Percentiles rank a stretch among this genome's conserved stretches.
Conservation (phyloP, 495 filamentous ascomycete genomes). For the Daldinia vernicosa region DNA sequence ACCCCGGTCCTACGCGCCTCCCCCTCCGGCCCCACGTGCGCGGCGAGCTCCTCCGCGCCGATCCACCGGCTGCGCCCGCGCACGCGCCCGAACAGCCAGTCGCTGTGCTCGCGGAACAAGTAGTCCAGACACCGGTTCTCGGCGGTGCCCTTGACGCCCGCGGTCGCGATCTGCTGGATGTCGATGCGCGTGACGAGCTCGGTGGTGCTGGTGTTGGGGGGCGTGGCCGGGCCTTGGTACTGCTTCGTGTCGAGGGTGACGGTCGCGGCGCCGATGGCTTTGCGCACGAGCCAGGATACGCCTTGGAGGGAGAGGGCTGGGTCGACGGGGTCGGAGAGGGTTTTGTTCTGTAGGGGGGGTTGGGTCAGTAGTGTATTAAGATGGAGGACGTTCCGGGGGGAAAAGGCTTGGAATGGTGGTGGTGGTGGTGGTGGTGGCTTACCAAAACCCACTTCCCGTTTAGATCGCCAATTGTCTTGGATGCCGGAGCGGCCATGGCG, state of each 20-base stretch:
- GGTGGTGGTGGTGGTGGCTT: slow-evolving; percentile 35
- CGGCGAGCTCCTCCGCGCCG: slow-evolving; percentile 41
- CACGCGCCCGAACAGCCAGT: slow-evolving; percentile 83
- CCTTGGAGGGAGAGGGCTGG: slow-evolving; percentile 81
- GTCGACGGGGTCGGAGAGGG: slow-evolving; percentile 75
- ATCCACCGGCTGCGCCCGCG: slow-evolving; percentile 68
- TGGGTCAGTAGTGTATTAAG: no score
- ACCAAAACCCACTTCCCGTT: slow-evolving; percentile 84
- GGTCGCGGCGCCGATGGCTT: slow-evolving; percentile 74
- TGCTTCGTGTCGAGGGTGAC: slow-evolving; percentile 75
- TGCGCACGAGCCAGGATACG: slow-evolving; percentile 83
- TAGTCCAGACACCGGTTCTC: slow-evolving; percentile 80
- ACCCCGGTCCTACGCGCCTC: slow-evolving; percentile 36
- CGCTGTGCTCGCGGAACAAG: slow-evolving; percentile 71
- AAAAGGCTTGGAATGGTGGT: not conserved
- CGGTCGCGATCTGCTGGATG: slow-evolving; percentile 79
- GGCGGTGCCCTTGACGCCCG: slow-evolving; percentile 75
- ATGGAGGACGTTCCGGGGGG: not conserved
- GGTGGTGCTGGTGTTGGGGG: slow-evolving; percentile 48
- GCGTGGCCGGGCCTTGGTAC: slow-evolving; percentile 60
- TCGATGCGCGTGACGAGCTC: slow-evolving; percentile 73
- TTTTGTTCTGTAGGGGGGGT: slow-evolving; percentile 63
- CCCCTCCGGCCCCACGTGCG: slow-evolving; percentile 17
- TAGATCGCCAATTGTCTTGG: slow-evolving; percentile 76
- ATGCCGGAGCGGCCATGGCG: slow-evolving; percentile 84